Base-by-base conservation (phyloP, 139 green algal species). In the Microglena sp. region DNA sequence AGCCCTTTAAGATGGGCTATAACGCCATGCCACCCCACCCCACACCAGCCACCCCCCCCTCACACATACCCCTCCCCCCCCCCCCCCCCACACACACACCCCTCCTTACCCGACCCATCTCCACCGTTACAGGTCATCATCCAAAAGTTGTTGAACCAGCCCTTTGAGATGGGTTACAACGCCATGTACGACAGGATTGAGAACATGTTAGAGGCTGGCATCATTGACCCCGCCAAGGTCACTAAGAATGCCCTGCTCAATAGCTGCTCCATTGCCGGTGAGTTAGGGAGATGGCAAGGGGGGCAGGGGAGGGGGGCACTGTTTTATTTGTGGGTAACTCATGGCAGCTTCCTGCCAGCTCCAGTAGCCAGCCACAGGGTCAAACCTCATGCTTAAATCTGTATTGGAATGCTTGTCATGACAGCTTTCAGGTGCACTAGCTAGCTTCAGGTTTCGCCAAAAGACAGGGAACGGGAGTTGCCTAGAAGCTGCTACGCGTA, bases 191-290 rank as follows among this genome's bases (percentile, higher is more conserved):
- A 72, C 45, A 69, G 30, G 31, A 30, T 82, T 6, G 75, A 88
- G 75, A 77, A 96, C 73, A 75, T 96, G 58, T 45, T 96, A 27
- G 87, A 88, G 36, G 77, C 76, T 8, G 93, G 93, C 58, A 85
- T 99, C 21, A 91, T 99, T 45, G 93, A 99, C 82, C 93, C 93
- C 28, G 89, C 91, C 63, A 99, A 99, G 61, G 85, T 96, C 24
- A 99, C 93, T 24, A 84, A 92, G 63, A 91, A 82, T 68, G 92
- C 81, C 46, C 78, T 99, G 31, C 78, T 82, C 46, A 97, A 97
- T 74, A 76, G 86, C 7, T 89, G 82, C 63, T 94, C 86, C 65
- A 96, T 99, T 67, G 93, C 93, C 31, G 92, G 92, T n/a, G n/a
- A n/a, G n/a, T n/a, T n/a, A n/a, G n/a, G n/a, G n/a, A n/a, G n/a